A percentile compares a stretch with the other conserved stretches of the same genome.
Evolutionary conservation across 176 grass and related monocot species (phyloP).

Genomic region (Lolium rigidum): DNA sequence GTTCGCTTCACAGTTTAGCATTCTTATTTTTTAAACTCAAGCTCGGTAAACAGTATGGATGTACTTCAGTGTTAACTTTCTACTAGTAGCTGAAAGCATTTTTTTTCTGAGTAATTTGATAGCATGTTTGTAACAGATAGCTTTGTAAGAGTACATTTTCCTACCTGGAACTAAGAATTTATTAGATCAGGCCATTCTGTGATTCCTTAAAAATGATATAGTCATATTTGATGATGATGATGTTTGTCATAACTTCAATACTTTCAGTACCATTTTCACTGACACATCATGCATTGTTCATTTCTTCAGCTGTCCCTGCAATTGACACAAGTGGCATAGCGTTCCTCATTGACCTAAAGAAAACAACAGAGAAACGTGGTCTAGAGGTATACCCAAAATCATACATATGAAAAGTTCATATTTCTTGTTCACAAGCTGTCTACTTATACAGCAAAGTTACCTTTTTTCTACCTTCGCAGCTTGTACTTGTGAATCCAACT

Average conservation of each 20-base stretch:
- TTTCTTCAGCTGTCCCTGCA: slow-evolving; percentile 62
- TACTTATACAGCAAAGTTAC: not conserved
- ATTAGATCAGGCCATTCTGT: not conserved
- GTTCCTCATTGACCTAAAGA: slow-evolving; percentile 82
- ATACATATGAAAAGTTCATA: not conserved
- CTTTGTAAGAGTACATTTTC: not conserved
- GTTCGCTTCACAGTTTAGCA: not conserved
- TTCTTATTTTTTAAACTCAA: not conserved
- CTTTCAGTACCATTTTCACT: not conserved
- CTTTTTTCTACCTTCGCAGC: slow-evolving; percentile 40
- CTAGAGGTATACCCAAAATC: slow-evolving; percentile 57
- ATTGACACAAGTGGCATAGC: slow-evolving; percentile 89
- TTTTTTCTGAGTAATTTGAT: too few relatives aligned
- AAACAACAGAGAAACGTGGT: slow-evolving; percentile 65
- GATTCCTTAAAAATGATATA: not conserved
- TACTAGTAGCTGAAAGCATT: not conserved
- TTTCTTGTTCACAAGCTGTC: not conserved
- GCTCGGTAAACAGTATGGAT: slow-evolving; percentile 7
- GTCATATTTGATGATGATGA: not conserved
- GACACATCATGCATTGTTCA: not conserved
- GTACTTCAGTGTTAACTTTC: not conserved
- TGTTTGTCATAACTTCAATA: not conserved
- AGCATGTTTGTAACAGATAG: not conserved
- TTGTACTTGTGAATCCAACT: slow-evolving; percentile 82
- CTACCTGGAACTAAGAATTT: not conserved